Evolutionary conservation across 306 rosid genomes (phyloP), one percentile per base, ranked within the genome.

Genomic region (Cucurbita ficifolia): DNA sequence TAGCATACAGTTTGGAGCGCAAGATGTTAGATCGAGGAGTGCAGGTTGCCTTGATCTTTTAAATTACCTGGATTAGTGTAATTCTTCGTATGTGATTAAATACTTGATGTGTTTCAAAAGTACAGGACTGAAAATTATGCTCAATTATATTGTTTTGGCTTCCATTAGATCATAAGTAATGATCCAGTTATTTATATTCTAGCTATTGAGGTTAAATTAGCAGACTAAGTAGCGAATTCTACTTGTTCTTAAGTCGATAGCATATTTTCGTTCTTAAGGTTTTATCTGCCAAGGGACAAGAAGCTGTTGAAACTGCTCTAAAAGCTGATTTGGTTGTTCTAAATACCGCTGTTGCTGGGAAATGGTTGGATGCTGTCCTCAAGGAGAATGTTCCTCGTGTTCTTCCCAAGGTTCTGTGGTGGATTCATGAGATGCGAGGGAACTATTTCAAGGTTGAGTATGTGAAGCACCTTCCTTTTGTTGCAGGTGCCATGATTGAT

Each of bases 381-480:
- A 91, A 86, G 86, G 96, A 89, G 64, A 91, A 89, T 73, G 88
- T 91, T 79, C 75, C 87, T 48, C 75, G 5, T 3, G 90, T 90
- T 65, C 95, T 94, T 81, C 97, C 99, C 36, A 94, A 90, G 91
- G 95, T 91, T 81, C 87, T 94, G 73, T 94, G 99, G 99, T 94
- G 99, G 99, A 94, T 94, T 85, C 99, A 90, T 84, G 97, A 94
- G 81, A 94, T 94, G 97, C 94, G 97, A 40, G 97, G 97, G 82
- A 87, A 94, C 83, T 94, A 94, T 85, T 94, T 94, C 96, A 90
- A 87, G 80, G 79, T 84, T 88, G 98, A 87, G 81, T 89, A 89
- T 86, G 98, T 94, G 83, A 90, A 89, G 97, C 97, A 90, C 85
- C 97, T 94, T 86, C 98, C 96, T 84, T 89, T 83, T 82, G 97